Evolutionary conservation across 345 rosid genomes (phyloP).

Genomic region (Passiflora organensis): DNA sequence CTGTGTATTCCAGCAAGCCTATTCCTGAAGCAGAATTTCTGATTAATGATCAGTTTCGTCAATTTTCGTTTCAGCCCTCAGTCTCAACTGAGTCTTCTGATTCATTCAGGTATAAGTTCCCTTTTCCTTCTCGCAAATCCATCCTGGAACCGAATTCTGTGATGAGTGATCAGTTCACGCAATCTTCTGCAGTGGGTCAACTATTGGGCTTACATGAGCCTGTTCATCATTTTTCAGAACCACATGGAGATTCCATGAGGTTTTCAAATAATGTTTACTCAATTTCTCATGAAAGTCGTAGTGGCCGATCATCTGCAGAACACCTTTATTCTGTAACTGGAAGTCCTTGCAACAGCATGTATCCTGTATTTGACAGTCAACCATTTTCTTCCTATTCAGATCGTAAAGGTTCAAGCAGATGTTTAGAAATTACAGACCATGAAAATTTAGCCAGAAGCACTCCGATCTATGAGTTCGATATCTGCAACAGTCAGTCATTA

Average conservation of each 20-base stretch:
- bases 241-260: neutral
- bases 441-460: neutral
- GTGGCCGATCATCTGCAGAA: constrained; percentile 8
- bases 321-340: constrained; percentile 14
- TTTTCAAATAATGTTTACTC: constrained; percentile 8
- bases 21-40: neutral
- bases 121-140: constrained; percentile 13
- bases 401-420: constrained; percentile 12
- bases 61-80: too few relatives aligned
- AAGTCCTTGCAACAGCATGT: neutral
- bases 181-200: neutral
- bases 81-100: too few relatives aligned
- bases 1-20: constrained; percentile 11
- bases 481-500: constrained; percentile 6
- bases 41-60: neutral
- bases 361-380: constrained; percentile 1
- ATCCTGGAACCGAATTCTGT: neutral
- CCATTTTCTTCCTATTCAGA: constrained; percentile 18
- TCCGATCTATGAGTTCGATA: neutral
- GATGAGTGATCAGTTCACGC: neutral
- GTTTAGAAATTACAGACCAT: constrained; percentile 11
- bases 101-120: too few relatives aligned
- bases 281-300: constrained; percentile 15
- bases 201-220: neutral
- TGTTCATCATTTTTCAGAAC: neutral